Conservation (phyloP, 768 basidiomycete genomes). For the Termitomyces sp. region DNA sequence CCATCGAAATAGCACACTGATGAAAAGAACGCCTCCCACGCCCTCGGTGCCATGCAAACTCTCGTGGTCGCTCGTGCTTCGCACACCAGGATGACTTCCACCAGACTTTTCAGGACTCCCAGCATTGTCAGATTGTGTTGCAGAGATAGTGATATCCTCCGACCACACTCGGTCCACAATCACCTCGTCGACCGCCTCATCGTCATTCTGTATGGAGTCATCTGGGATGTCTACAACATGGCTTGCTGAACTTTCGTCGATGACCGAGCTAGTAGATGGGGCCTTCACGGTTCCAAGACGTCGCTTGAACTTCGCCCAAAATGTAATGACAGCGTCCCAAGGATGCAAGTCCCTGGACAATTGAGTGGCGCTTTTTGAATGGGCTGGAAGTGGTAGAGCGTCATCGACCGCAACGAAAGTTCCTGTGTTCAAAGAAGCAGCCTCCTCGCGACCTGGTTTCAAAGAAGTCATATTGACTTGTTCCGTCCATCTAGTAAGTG, state of each 20-base stretch:
- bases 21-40: constrained; percentile 25
- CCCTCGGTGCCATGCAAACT: constrained; percentile 28
- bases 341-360: constrained; percentile 17
- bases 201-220: constrained; percentile 19
- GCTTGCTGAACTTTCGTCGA: constrained; percentile 44
- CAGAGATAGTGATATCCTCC: constrained; percentile 50
- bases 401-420: constrained; percentile 22
- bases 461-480: constrained; percentile 11
- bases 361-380: constrained; percentile 21
- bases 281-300: constrained; percentile 51
- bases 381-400: constrained; percentile 37
- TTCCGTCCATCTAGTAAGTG: constrained; percentile 14
- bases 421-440: constrained; percentile 7
- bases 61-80: constrained; percentile 26
- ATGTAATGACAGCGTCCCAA: constrained; percentile 23
- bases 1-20: constrained; percentile 47
- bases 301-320: constrained; percentile 46
- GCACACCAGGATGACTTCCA: constrained; percentile 28
- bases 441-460: constrained; percentile 8
- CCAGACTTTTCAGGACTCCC: constrained; percentile 44
- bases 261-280: constrained; percentile 48
- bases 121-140: constrained; percentile 48
- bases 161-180: constrained; percentile 72
- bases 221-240: constrained; percentile 22
- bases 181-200: constrained; percentile 56